Percentiles rank a stretch among this genome's conserved stretches.
Evolutionary conservation across 192 early-diverging fungal species (phyloP).

Genomic region (Martensiomyces pterosporus): DNA sequence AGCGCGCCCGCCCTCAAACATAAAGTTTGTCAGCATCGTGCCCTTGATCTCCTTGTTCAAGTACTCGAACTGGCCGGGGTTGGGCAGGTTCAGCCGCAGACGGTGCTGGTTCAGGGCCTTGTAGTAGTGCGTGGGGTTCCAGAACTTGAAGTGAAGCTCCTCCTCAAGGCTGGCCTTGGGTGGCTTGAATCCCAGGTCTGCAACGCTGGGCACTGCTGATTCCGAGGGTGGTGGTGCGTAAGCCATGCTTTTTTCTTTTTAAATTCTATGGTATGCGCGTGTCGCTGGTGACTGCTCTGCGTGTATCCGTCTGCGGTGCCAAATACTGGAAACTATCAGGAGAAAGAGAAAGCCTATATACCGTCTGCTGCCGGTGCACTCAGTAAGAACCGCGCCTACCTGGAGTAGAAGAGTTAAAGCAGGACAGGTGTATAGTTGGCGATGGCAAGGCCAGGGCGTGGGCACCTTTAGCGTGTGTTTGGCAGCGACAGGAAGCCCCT

Average conservation of each 20-base stretch:
- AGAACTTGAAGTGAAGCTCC: slow-evolving; percentile 52
- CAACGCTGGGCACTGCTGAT: slow-evolving; percentile 13
- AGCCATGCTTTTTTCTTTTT: slow-evolving; percentile 14
- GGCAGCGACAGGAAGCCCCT: too few relatives aligned
- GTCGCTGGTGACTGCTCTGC: background rate
- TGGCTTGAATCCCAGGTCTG: slow-evolving; percentile 27
- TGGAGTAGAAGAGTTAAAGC: too few relatives aligned
- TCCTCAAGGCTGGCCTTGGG: slow-evolving; percentile 30
- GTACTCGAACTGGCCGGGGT: slow-evolving; percentile 46
- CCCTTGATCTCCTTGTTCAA: slow-evolving; percentile 48
- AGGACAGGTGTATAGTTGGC: too few relatives aligned
- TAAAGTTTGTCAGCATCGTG: slow-evolving; percentile 78
- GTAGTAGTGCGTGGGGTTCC: slow-evolving; percentile 49
- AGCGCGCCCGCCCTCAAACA: slow-evolving; percentile 93
- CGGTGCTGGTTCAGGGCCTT: slow-evolving; percentile 47
- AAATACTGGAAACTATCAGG: too few relatives aligned
- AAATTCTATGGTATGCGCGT: background rate
- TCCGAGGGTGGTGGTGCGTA: slow-evolving; percentile 13
- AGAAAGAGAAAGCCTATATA: too few relatives aligned
- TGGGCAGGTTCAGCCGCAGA: slow-evolving; percentile 38
- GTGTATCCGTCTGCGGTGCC: background rate
- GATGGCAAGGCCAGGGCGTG: too few relatives aligned
- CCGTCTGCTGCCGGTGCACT: too few relatives aligned
- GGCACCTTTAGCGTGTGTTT: too few relatives aligned
- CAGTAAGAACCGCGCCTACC: too few relatives aligned